These are phyloP conservation scores for Ascoidea rubescens DNA, from an alignment of 805 yeast species.

Conservation along the genomic window DNA sequence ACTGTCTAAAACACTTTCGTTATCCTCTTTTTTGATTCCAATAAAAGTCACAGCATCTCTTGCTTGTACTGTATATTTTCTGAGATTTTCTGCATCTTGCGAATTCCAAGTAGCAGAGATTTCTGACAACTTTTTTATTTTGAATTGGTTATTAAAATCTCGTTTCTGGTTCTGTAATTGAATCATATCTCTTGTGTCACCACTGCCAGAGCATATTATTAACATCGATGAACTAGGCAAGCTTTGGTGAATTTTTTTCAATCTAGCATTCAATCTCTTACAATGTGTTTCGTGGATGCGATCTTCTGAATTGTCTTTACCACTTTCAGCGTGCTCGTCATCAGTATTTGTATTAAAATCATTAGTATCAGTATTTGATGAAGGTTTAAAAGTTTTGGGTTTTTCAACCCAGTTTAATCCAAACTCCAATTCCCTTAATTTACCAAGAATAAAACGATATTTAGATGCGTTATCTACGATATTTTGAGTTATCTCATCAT, in stretches of 20 bases:
- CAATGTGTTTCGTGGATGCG: conserved; percentile 12
- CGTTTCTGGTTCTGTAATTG: conserved; percentile 30
- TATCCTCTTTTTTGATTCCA: conserved; percentile 21
- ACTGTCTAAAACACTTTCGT: too few species aligned
- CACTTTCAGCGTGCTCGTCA: conserved; percentile 4
- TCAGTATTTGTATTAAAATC: conserved; percentile 9
- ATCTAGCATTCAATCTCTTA: conserved; percentile 25
- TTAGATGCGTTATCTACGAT: conserved; percentile 23
- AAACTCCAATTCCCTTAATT: conserved; percentile 45
- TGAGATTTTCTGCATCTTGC: conserved; percentile 32
- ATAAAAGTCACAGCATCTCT: conserved; percentile 48
- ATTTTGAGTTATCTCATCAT: conserved; percentile 40
- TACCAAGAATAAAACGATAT: conserved; percentile 37
- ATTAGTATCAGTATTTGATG: conserved; percentile 7
- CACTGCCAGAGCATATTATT: conserved; percentile 48
- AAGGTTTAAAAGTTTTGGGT: conserved; percentile 4
- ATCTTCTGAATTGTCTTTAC: conserved; percentile 9
- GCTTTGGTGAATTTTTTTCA: conserved; percentile 32
- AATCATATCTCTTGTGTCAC: conserved; percentile 38
- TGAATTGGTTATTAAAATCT: conserved; percentile 28
- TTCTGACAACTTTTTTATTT: conserved; percentile 24
- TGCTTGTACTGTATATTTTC: conserved; percentile 33
- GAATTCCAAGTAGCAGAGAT: conserved; percentile 31
- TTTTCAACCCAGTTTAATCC: conserved; percentile 20
- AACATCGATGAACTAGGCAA: conserved; percentile 49